Base-by-base conservation (phyloP, 495 filamentous ascomycete genomes). In the Hyaloscypha variabilis region DNA sequence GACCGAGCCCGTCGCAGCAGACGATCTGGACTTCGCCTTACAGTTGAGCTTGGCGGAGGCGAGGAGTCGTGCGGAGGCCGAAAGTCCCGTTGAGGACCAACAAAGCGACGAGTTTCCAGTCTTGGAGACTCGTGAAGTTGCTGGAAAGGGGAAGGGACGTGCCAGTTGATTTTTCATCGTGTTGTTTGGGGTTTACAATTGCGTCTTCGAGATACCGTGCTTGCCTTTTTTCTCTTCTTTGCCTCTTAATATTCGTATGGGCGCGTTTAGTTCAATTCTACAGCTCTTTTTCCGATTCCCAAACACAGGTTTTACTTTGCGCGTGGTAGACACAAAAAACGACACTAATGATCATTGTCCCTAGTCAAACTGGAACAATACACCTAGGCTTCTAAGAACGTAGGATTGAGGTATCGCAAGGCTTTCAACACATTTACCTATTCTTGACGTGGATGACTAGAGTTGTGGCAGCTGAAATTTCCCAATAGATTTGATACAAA, bases 21-120 rank as follows among this genome's bases (percentile, higher is more conserved):
- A 89, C 52, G 94, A 97, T 75, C 74, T 97, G 49, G 90, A 96
- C 51, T 87, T 92, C 64, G 95, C 95, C 3, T 77, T 97, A 63
- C 87, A 89, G 74, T 76, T 97, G 31, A 97, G 95, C 73, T 76
- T 97, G 53, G 90, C 88, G 14, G 93, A 97, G 76, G 88, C 93
- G 61, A 78, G 86, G 76, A 85, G 87, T 76, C 76, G 79, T 76
- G 63, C 73, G 72, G 67, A 64, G 71, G 57, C 66, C 67, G 65
- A 64, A 62, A 58, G 69, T 60, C 25, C 3, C 3, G 28, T 53
- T n/a, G 36, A 29, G 19, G 58, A 42, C 1, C 54, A 28, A 6
- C 25, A 26, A 8, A 59, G 60, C 42, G 65, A 62, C 17, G 69
- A 68, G 10, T 71, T 66, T 49, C 69, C 69, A 13, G 46, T 26